Conservation (phyloP, 2,329 filamentous ascomycete genomes). For the Volutella citrinella region DNA sequence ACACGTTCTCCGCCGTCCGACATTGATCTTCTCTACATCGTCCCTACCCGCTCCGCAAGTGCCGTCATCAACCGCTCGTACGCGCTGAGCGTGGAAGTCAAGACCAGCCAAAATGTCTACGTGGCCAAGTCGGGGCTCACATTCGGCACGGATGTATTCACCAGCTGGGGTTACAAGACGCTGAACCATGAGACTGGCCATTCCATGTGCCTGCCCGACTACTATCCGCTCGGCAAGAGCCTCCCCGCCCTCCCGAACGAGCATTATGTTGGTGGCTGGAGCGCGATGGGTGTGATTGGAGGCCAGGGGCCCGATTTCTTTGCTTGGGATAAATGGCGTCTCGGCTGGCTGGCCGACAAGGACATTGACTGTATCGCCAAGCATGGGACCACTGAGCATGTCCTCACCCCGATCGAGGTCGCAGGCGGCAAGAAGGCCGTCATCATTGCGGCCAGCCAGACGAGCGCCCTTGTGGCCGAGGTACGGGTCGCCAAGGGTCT, state of each 20-base stretch:
- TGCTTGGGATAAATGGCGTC: conserved; percentile 37
- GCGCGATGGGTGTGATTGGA: conserved; percentile 34
- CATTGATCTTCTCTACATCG: conserved; percentile 15
- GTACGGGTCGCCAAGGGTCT: conserved; percentile 22
- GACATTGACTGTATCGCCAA: conserved; percentile 30
- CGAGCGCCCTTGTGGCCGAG: conserved; percentile 30
- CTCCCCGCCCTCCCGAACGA: conserved; percentile 19
- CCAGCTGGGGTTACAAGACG: conserved; percentile 30
- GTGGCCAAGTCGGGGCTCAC: no score
- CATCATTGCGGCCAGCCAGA: conserved; percentile 9
- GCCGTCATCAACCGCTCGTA: conserved; percentile 8
- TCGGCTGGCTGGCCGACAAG: conserved; percentile 34
- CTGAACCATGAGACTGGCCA: conserved; percentile 38
- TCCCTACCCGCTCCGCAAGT: conserved; percentile 8
- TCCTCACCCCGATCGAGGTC: conserved; percentile 9
- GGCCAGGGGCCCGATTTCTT: conserved; percentile 35
- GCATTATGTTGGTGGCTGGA: conserved; percentile 34
- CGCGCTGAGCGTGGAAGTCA: neutral
- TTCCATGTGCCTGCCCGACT: conserved; percentile 36
- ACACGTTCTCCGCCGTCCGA: conserved; percentile 1
- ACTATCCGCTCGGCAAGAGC: conserved; percentile 28
- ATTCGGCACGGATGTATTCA: conserved; percentile 29
- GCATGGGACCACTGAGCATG: conserved; percentile 25
- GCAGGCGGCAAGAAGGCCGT: conserved; percentile 12
- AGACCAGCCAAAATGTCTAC: conserved; percentile 24